Percentiles rank a stretch among this genome's conserved stretches.
Evolutionary conservation across 1,139 yeast genomes (phyloP).

Genomic region (Yamadazyma taylorii): DNA sequence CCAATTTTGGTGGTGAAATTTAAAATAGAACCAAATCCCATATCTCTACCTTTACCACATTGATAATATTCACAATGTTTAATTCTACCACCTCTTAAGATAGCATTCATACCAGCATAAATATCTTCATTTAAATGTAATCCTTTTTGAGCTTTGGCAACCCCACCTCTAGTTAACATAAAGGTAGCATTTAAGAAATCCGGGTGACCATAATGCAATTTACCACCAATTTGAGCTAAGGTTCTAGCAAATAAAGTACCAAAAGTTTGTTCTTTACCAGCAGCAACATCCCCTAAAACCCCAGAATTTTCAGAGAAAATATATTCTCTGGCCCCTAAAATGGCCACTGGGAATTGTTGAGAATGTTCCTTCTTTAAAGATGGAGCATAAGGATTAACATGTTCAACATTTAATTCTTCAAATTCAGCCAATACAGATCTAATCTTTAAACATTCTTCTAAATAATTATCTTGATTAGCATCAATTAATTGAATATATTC

Average conservation of each 20-base stretch:
- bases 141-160: constrained; percentile 98
- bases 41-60: constrained; percentile 99
- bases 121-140: constrained; percentile 98
- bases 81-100: constrained; percentile 97
- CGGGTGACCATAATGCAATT: constrained; percentile 98
- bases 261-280: constrained; percentile 99
- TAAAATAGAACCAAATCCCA: constrained; percentile 97
- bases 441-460: constrained; percentile 97
- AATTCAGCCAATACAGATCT: constrained; percentile 97
- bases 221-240: constrained; percentile 97
- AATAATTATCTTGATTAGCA: constrained; percentile 97
- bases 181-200: constrained; percentile 93
- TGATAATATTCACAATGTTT: constrained; percentile 99
- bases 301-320: constrained; percentile 99
- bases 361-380: constrained; percentile 42
- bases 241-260: constrained; percentile 99
- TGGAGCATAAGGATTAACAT: constrained; percentile 77
- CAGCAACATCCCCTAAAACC: constrained; percentile 99
- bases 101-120: constrained; percentile 98
- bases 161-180: constrained; percentile 99
- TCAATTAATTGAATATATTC: constrained; percentile 96
- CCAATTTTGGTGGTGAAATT: constrained; percentile 99
- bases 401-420: constrained; percentile 90
- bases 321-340: constrained; percentile 98
- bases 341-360: constrained; percentile 78